phyloP scores from a whole-genome alignment of 2,329 filamentous ascomycete species.

The Trichoderma sp. region DNA sequence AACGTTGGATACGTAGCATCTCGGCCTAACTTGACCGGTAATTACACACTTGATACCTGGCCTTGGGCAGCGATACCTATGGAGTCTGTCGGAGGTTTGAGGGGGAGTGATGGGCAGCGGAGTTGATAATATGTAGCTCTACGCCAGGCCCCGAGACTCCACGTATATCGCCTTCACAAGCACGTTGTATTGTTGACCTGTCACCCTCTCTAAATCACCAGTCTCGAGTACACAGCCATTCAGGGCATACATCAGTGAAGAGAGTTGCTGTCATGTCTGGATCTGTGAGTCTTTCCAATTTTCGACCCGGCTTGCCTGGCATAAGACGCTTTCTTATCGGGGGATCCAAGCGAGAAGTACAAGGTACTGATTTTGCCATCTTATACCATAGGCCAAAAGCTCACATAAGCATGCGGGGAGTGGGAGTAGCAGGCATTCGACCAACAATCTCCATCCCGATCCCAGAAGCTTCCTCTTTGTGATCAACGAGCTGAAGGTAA shows the following conservation, averaged over 20 bases:
- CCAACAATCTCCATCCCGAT: neutral
- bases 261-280: neutral
- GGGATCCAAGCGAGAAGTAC: neutral
- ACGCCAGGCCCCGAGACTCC: neutral
- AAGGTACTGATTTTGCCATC: neutral
- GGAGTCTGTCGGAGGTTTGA: neutral
- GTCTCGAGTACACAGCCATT: neutral
- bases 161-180: neutral
- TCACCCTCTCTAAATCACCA: neutral
- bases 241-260: neutral
- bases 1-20: slow-evolving; percentile 24
- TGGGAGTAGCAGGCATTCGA: neutral
- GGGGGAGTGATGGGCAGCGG: neutral
- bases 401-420: neutral
- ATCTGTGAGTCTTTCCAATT: neutral
- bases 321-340: neutral
- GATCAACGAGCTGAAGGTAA: slow-evolving; percentile 34
- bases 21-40: slow-evolving; percentile 26
- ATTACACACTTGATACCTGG: slow-evolving; percentile 5
- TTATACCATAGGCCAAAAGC: neutral
- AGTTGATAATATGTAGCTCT: slow-evolving; percentile 18
- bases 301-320: neutral
- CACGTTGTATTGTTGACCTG: neutral
- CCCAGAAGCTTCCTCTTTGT: slow-evolving; percentile 39
- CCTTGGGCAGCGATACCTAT: slow-evolving; percentile 29